Conservation (phyloP, 305 asterid genomes). For the Fraxinus albicans region DNA sequence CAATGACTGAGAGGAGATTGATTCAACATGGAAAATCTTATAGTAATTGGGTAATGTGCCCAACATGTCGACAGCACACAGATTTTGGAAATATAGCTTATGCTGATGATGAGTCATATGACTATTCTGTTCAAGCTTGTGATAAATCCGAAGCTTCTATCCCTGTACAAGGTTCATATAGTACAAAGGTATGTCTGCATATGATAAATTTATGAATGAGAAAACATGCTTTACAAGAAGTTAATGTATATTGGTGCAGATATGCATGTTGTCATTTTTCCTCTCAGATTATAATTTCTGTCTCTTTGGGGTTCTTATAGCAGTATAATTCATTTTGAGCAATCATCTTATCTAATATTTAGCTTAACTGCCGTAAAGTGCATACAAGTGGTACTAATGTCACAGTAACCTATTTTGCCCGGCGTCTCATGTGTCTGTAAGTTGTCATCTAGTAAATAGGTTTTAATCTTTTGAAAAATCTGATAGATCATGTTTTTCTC, state of each 20-base stretch:
- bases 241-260: not conserved
- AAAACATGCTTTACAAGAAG: not conserved
- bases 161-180: constrained; percentile 82
- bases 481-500: not conserved
- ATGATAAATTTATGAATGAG: not conserved
- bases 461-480: not conserved
- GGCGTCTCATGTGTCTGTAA: not conserved
- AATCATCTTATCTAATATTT: not conserved
- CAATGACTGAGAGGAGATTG: constrained; percentile 68
- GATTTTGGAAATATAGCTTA: constrained; percentile 82
- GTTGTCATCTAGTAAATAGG: not conserved
- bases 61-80: constrained; percentile 83
- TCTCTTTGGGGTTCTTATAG: not conserved
- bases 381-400: not conserved
- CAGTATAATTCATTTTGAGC: not conserved
- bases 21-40: constrained; percentile 51
- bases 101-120: constrained; percentile 64
- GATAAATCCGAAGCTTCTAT: constrained; percentile 59
- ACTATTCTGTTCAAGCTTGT: constrained; percentile 26
- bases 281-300: not conserved
- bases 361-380: not conserved
- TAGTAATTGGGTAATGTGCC: constrained; percentile 74
- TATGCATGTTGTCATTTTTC: not conserved
- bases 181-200: constrained; percentile 69
- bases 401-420: not conserved